These are phyloP conservation scores for Dendrocalamus latiflorus DNA, from an alignment of 202 grass and related monocot species.

Conservation along the genomic window DNA sequence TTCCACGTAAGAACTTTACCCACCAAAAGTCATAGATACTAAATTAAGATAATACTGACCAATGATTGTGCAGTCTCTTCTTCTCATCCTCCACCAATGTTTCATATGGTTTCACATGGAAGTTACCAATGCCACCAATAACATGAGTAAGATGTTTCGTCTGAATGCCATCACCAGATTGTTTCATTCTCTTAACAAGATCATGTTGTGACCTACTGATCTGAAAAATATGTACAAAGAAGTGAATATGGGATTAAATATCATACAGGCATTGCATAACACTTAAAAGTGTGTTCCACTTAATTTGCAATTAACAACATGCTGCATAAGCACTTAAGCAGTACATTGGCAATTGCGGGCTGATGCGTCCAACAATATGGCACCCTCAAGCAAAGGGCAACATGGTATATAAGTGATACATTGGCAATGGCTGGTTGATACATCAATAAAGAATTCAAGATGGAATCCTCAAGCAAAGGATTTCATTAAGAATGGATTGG, in stretches of 20 bases:
- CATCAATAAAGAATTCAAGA: not conserved
- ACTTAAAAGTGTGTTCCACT: no score
- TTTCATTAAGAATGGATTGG: not conserved
- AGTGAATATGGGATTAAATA: no score
- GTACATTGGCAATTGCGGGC: not conserved
- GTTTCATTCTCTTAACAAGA: no score
- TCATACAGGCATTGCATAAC: no score
- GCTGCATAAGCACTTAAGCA: not conserved
- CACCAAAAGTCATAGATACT: not conserved
- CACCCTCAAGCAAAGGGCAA: not conserved
- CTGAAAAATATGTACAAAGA: no score
- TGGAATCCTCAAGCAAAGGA: not conserved
- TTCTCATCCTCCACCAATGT: slow-evolving; percentile 39
- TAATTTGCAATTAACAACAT: not conserved
- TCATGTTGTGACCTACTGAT: no score
- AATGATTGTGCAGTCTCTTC: slow-evolving; percentile 22
- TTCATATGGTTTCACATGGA: no score
- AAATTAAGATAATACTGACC: slow-evolving; percentile 26
- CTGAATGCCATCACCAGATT: no score
- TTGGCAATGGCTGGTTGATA: not conserved
- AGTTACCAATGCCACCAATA: no score
- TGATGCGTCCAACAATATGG: not conserved
- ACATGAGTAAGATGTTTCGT: no score
- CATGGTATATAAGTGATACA: not conserved
- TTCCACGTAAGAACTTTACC: slow-evolving; percentile 1